Percentiles rank a stretch among this genome's conserved stretches.
phyloP scores from a whole-genome alignment of 2,329 filamentous ascomycete species.

The Sphaerulina vaccinii region DNA sequence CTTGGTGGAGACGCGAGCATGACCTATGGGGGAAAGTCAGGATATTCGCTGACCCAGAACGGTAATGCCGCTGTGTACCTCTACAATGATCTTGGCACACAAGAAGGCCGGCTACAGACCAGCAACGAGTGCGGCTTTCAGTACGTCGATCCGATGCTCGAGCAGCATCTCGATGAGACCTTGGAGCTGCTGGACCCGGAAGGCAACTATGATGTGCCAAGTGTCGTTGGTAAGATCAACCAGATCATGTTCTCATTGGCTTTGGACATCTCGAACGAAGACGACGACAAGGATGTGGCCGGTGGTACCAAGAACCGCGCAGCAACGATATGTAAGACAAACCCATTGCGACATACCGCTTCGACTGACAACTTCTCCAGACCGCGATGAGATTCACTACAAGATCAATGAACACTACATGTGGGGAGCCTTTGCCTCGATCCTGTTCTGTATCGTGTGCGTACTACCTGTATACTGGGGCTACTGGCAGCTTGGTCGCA shows the following conservation, averaged over 20 bases:
- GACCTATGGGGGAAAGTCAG: conserved; percentile 6
- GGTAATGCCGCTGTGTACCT: conserved; percentile 21
- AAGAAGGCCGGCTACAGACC: conserved; percentile 3
- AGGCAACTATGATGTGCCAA: conserved; percentile 14
- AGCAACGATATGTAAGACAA: conserved; percentile 20
- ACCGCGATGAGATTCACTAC: conserved; percentile 30
- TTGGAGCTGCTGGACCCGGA: conserved; percentile 7
- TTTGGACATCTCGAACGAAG: conserved; percentile 19
- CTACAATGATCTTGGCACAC: conserved; percentile 14
- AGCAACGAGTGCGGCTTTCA: conserved; percentile 19
- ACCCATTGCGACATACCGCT: too few relatives aligned
- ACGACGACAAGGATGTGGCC: conserved; percentile 15
- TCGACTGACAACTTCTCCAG: too few relatives aligned
- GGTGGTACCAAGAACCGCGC: conserved; percentile 9
- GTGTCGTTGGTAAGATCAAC: conserved; percentile 23
- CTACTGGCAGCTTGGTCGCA: conserved; percentile 40
- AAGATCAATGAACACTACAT: conserved; percentile 33
- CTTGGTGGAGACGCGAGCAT: conserved; percentile 21
- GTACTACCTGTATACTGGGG: conserved; percentile 39
- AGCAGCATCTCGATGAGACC: conserved; percentile 5
- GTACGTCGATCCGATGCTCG: conserved; percentile 18
- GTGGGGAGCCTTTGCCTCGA: conserved; percentile 34
- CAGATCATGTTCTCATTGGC: conserved; percentile 26
- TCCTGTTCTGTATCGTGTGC: conserved; percentile 35
- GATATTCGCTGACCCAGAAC: conserved; percentile 13